Conservation (phyloP, 371 early-diverging fungal genomes). For the Encephalitozoon cuniculi region DNA sequence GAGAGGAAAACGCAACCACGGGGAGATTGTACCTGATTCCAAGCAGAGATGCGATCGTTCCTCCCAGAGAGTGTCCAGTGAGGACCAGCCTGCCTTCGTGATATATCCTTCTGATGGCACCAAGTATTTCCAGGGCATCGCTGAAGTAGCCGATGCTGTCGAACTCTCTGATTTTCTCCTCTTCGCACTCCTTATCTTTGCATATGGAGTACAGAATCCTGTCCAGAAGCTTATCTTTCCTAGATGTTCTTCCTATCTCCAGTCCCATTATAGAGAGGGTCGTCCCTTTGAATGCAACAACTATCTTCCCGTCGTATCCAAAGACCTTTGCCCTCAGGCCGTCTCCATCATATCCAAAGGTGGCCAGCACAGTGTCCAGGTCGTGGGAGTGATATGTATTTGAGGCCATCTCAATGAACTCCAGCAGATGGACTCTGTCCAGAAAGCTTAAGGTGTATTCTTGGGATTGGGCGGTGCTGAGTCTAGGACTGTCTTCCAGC, state of each 20-base stretch:
- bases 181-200: background rate
- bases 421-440: background rate
- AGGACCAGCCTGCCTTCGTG: conserved; percentile 42
- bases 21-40: conserved; percentile 28
- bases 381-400: background rate
- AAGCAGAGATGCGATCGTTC: conserved; percentile 58
- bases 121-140: background rate
- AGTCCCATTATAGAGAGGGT: conserved; percentile 20
- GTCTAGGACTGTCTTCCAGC: background rate
- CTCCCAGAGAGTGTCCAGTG: conserved; percentile 62
- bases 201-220: conserved; percentile 30
- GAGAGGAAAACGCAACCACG: conserved; percentile 50
- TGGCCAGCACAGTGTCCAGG: background rate
- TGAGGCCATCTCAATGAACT: background rate
- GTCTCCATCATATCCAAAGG: conserved; percentile 7
- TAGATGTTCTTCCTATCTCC: conserved; percentile 7
- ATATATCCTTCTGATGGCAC: background rate
- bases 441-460: background rate
- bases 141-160: conserved; percentile 7
- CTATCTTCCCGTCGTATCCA: background rate
- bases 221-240: conserved; percentile 27
- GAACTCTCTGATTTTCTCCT: conserved; percentile 2
- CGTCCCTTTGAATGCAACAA: conserved; percentile 44
- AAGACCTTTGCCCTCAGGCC: conserved; percentile 36
- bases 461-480: background rate